phyloP scores from a whole-genome alignment of 306 rosid species.

The Argentina anserina region DNA sequence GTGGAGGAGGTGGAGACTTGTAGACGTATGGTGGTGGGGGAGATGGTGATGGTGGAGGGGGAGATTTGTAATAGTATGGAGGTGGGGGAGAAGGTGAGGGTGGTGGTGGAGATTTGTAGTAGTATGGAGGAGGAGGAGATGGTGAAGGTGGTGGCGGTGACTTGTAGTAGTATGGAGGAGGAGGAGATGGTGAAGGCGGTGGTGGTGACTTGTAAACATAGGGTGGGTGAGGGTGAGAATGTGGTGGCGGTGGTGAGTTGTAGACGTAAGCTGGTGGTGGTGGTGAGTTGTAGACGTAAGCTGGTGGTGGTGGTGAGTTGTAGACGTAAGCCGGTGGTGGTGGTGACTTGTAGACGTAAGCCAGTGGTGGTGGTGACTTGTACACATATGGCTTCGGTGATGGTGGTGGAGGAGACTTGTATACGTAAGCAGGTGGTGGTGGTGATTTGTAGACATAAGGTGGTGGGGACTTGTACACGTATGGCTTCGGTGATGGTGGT shows the following conservation, averaged over 20 bases:
- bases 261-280: constrained; percentile 9
- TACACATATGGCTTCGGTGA: not conserved
- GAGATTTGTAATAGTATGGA: constrained; percentile 29
- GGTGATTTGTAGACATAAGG: too few species aligned
- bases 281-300: not conserved
- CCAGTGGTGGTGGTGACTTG: constrained; percentile 18
- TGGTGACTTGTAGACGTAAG: constrained; percentile 4
- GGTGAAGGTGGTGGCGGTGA: constrained; percentile 44
- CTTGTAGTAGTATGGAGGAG: constrained; percentile 28
- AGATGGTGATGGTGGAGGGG: constrained; percentile 38
- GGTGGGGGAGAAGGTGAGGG: constrained; percentile 1
- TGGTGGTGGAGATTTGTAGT: constrained; percentile 44
- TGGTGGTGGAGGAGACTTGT: constrained; percentile 18
- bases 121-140: constrained; percentile 3
- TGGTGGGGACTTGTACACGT: constrained; percentile 40
- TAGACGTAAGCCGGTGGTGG: not conserved
- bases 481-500: not conserved
- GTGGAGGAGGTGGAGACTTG: constrained; percentile 34
- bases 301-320: constrained; percentile 24
- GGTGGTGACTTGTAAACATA: constrained; percentile 35
- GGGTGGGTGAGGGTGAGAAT: too few species aligned
- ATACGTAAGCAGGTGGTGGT: not conserved
- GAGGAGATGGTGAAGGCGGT: constrained; percentile 33
- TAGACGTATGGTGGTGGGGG: constrained; percentile 39
- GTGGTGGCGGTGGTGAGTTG: constrained; percentile 34